Percentiles rank a stretch among this genome's conserved stretches.
These are phyloP conservation scores for Cyathus striatus DNA, from an alignment of 768 basidiomycete species.

Conservation along the genomic window DNA sequence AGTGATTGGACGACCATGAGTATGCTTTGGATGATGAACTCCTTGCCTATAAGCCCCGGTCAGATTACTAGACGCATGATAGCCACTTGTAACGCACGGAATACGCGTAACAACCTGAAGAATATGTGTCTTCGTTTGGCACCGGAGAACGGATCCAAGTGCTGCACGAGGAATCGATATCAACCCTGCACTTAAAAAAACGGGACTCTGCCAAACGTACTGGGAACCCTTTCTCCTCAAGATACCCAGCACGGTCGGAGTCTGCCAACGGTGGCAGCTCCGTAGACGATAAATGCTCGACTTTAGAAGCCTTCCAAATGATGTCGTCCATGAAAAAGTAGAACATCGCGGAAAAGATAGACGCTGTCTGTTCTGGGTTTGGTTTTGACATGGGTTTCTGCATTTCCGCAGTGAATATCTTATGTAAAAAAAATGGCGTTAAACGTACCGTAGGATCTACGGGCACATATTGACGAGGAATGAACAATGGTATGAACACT, in stretches of 20 bases:
- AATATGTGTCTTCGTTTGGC: slow-evolving; percentile 39
- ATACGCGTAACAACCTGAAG: slow-evolving; percentile 36
- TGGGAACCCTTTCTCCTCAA: slow-evolving; percentile 19
- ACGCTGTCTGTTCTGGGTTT: slow-evolving; percentile 47
- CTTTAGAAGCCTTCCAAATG: slow-evolving; percentile 34
- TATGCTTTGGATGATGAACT: slow-evolving; percentile 22
- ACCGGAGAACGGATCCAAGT: slow-evolving; percentile 33
- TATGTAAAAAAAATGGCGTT: background rate
- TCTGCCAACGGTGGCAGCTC: slow-evolving; percentile 60
- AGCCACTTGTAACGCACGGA: slow-evolving; percentile 14
- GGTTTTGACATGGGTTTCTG: slow-evolving; percentile 26
- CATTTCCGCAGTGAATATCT: background rate
- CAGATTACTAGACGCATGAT: background rate
- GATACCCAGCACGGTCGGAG: slow-evolving; percentile 33
- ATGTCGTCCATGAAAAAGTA: slow-evolving; percentile 52
- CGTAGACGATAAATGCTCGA: slow-evolving; percentile 40
- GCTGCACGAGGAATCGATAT: slow-evolving; percentile 21
- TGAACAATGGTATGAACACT: slow-evolving; percentile 43
- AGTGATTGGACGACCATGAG: slow-evolving; percentile 20
- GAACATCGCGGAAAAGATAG: slow-evolving; percentile 33
- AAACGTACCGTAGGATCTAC: slow-evolving; percentile 38
- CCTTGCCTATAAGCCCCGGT: slow-evolving; percentile 15
- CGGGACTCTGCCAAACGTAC: too few relatives aligned
- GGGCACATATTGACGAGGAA: slow-evolving; percentile 50
- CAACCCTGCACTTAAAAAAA: slow-evolving; percentile 9